Percentiles rank a stretch among this genome's conserved stretches.
These are phyloP conservation scores for Bothriochloa decipiens DNA, from an alignment of 176 grass and related monocot genomes.

Conservation along the genomic window DNA sequence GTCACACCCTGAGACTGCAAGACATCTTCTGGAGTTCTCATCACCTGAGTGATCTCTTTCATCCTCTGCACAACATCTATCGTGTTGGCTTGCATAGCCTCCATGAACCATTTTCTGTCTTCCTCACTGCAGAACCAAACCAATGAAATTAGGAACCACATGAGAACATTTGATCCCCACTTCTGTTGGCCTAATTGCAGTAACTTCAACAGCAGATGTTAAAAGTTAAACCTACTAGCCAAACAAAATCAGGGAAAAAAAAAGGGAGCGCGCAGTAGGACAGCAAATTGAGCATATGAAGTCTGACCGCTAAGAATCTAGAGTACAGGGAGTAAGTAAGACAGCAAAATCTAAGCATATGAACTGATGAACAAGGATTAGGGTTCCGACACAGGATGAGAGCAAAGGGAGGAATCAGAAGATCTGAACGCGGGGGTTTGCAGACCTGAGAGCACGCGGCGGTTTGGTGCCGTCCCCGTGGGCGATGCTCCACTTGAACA, in stretches of 20 bases:
- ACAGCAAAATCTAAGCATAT: not conserved
- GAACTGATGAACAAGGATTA: not conserved
- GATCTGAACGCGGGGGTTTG: not conserved
- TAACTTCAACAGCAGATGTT: not conserved
- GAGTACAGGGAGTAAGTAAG: not conserved
- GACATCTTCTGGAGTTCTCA: slow-evolving; percentile 88
- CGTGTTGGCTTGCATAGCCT: slow-evolving; percentile 84
- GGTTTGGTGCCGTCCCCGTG: slow-evolving; percentile 73
- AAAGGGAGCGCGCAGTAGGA: not conserved
- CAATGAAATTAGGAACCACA: not conserved
- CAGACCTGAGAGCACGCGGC: slow-evolving; percentile 57
- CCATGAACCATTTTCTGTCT: slow-evolving; percentile 92
- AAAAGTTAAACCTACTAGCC: not conserved
- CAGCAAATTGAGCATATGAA: not conserved
- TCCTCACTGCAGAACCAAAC: slow-evolving; percentile 56
- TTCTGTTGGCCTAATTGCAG: not conserved
- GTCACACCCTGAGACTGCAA: slow-evolving; percentile 71
- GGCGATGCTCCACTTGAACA: slow-evolving; percentile 97
- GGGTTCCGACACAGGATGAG: not conserved
- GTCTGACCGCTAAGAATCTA: not conserved
- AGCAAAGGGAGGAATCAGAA: not conserved
- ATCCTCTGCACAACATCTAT: slow-evolving; percentile 79
- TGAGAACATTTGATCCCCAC: not conserved
- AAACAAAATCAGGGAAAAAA: not conserved
- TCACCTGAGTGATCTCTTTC: slow-evolving; percentile 92